Conservation (phyloP, 805 yeast species). For the Candida bentonensis region DNA sequence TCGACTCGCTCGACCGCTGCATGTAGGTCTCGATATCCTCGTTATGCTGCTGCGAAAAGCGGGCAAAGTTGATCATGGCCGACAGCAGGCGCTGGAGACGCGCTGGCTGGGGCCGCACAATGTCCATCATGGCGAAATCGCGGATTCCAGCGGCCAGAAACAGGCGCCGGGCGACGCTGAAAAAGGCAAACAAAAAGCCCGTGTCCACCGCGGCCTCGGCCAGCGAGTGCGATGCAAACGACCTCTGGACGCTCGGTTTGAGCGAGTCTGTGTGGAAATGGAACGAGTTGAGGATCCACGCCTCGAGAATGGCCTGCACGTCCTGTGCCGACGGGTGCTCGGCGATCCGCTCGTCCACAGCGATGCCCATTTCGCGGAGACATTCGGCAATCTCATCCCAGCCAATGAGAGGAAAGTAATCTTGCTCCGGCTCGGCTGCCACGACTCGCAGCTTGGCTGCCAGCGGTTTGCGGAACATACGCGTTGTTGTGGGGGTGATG, state of each 20-base stretch:
- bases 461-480: too few relatives aligned
- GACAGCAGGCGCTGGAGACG: slow-evolving; percentile 56
- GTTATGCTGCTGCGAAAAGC: slow-evolving; percentile 67
- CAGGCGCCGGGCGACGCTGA: not conserved
- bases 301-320: not conserved
- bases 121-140: slow-evolving; percentile 63
- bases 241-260: not conserved
- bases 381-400: slow-evolving; percentile 1
- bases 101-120: slow-evolving; percentile 61
- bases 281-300: not conserved
- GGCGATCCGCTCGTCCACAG: not conserved
- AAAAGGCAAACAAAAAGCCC: not conserved
- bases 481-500: too few relatives aligned
- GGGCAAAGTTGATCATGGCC: slow-evolving; percentile 73
- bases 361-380: not conserved
- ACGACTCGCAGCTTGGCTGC: too few relatives aligned
- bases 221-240: not conserved
- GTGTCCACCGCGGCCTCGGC: not conserved
- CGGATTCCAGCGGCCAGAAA: slow-evolving; percentile 35
- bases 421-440: too few relatives aligned
- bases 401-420: not conserved
- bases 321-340: not conserved
- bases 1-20: slow-evolving; percentile 34
- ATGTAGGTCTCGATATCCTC: slow-evolving; percentile 54
- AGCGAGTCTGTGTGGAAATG: not conserved